A percentile compares a stretch with the other conserved stretches of the same genome.
These are phyloP conservation scores for Trichophaea hybrida DNA, from an alignment of 2,329 filamentous ascomycete genomes.

Conservation along the genomic window DNA sequence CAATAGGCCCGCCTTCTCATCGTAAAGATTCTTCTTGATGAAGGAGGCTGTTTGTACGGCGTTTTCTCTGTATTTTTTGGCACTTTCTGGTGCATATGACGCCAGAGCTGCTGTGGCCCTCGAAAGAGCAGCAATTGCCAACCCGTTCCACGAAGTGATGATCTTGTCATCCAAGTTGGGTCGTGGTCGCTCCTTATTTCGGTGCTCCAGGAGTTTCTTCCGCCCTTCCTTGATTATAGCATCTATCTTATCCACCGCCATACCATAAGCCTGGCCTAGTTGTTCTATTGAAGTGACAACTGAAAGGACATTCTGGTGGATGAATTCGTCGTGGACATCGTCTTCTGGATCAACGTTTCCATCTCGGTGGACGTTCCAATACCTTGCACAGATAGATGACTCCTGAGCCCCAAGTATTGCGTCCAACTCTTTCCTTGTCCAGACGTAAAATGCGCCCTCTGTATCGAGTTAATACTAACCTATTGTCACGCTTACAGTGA, in stretches of 20 bases:
- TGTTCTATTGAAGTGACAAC: constrained; percentile 53
- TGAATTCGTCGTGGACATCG: constrained; percentile 85
- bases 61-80: constrained; percentile 46
- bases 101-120: constrained; percentile 56
- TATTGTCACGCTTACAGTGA: neutral
- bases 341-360: constrained; percentile 73
- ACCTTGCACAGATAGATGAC: constrained; percentile 59
- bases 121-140: constrained; percentile 72
- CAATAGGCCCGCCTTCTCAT: constrained; percentile 45
- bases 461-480: constrained; percentile 5
- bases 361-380: constrained; percentile 70
- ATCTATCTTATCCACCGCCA: constrained; percentile 54
- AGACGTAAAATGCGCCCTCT: constrained; percentile 89
- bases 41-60: constrained; percentile 58
- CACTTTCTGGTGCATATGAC: constrained; percentile 42
- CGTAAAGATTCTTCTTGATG: constrained; percentile 60
- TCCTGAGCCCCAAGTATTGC: constrained; percentile 55
- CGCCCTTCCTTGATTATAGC: constrained; percentile 53
- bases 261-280: constrained; percentile 59
- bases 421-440: constrained; percentile 78
- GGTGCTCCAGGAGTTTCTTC: constrained; percentile 52
- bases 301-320: constrained; percentile 62
- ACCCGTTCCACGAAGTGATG: constrained; percentile 73
- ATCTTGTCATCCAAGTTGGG: constrained; percentile 81
- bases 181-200: constrained; percentile 57